These are phyloP conservation scores for Trichomonas tenax DNA, from an alignment of 208 protist genomes.

Conservation along the genomic window DNA sequence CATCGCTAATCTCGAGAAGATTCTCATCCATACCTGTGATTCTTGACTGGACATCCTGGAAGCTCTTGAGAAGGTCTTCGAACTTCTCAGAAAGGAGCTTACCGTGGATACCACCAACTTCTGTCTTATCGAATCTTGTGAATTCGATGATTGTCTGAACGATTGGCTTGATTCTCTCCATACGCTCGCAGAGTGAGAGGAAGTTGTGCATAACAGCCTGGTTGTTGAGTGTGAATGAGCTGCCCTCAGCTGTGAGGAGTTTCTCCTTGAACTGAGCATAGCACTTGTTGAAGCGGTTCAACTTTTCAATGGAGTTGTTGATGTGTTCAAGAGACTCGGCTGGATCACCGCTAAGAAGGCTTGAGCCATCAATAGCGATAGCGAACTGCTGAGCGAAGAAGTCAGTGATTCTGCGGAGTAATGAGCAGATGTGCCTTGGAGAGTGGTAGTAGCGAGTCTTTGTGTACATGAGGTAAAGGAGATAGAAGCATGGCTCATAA, in stretches of 20 bases:
- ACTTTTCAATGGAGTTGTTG: background rate
- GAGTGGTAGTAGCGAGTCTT: background rate
- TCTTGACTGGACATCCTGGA: background rate
- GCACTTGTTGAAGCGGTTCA: background rate
- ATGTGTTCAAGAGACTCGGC: background rate
- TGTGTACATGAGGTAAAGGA: constrained; percentile 5
- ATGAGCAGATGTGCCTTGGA: background rate
- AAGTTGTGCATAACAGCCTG: background rate
- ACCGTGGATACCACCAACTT: constrained; percentile 5
- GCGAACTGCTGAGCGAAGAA: background rate
- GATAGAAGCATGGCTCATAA: background rate
- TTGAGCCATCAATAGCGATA: background rate
- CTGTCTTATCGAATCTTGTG: constrained; percentile 9
- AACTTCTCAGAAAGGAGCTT: background rate
- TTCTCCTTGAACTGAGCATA: background rate
- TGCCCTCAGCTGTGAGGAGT: background rate
- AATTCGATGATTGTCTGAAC: background rate
- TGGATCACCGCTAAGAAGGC: background rate
- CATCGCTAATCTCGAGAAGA: background rate
- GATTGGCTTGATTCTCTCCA: background rate
- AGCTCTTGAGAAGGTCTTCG: background rate
- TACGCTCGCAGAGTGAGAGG: background rate
- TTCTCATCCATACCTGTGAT: background rate
- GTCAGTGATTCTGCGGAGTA: background rate
- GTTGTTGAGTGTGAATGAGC: background rate